These are phyloP conservation scores for Mycena venus DNA, from an alignment of 768 basidiomycete genomes.

Conservation along the genomic window DNA sequence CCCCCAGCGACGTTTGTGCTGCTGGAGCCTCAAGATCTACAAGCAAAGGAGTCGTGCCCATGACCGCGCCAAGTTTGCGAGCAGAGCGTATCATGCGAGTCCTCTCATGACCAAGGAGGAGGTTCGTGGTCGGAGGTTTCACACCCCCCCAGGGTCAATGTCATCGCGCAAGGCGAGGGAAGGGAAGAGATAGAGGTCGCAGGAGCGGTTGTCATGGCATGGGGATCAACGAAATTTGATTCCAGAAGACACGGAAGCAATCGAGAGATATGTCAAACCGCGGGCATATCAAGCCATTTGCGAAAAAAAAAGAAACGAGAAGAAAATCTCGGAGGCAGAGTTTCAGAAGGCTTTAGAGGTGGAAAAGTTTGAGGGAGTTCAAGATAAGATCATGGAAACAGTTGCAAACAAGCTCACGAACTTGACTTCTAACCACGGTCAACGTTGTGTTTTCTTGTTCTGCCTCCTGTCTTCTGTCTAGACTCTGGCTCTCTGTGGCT, in stretches of 20 bases:
- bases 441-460: too few relatives aligned
- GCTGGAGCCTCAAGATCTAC: neutral
- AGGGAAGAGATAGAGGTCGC: neutral
- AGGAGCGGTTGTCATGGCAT: neutral
- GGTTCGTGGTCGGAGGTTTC: slow-evolving; percentile 26
- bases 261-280: too few relatives aligned
- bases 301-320: neutral
- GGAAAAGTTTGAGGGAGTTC: too few relatives aligned
- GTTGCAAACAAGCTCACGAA: too few relatives aligned
- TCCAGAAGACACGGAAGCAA: neutral
- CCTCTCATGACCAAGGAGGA: slow-evolving; percentile 19
- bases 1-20: neutral
- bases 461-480: too few relatives aligned
- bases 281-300: too few relatives aligned
- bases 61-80: slow-evolving; percentile 23
- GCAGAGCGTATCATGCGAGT: slow-evolving; percentile 17
- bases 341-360: too few relatives aligned
- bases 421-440: too few relatives aligned
- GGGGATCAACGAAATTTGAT: neutral
- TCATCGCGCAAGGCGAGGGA: slow-evolving; percentile 4
- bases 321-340: too few relatives aligned
- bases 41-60: slow-evolving; percentile 28
- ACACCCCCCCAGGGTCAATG: too few relatives aligned
- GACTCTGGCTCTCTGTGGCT: too few relatives aligned
- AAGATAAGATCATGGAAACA: too few relatives aligned